Base-by-base conservation (phyloP, 352 stramenopile species). In the Pythium inflatum region DNA sequence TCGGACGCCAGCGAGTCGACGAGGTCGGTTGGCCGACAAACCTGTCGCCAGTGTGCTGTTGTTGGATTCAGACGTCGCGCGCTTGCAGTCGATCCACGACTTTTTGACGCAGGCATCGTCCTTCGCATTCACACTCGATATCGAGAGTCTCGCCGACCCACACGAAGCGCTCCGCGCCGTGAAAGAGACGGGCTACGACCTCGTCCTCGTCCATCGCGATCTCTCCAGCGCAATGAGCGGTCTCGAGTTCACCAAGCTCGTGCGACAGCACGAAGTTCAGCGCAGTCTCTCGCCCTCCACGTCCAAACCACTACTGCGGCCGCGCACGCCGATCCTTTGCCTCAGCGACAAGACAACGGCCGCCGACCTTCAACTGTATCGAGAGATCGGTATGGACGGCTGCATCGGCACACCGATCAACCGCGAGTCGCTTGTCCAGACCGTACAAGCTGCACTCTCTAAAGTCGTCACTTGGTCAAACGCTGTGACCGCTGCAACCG, bases 361-460 rank as follows among this genome's bases (percentile, higher is more conserved):
- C 0, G 70, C 79, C 9, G 89, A 98, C 67, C 74, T 98, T 4
- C 81, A 91, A 49, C 60, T 82, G 9, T 98, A 98, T 73, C 96
- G 95, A 66, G 82, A 94, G 30, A 81, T 76, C 8, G 92, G 91
- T n/a, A 95, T 98, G 80, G 91, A 97, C 70, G 92, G 94, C 6
- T 98, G 92, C 61, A 75, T 98, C 22, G 83, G 82, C 31, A 95
- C 95, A 64, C 94, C 94, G 1, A 49, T 97, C 9, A 76, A 85
- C 31, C 51, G 50, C 5, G 78, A 84, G 8, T 86, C 89, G 2
- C 62, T 98, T 34, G 54, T 89, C 0, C 87, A 80, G 22, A 98
- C 91, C 0, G 63, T 98, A 3, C 73, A 83, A n/a, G 88, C 92
- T 0, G 92, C 93, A 4, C 76, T 98, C 24, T 76, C 68, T 6